Evolutionary conservation across 176 grass and related monocot species (phyloP).

Genomic region (Stipa capillata): DNA sequence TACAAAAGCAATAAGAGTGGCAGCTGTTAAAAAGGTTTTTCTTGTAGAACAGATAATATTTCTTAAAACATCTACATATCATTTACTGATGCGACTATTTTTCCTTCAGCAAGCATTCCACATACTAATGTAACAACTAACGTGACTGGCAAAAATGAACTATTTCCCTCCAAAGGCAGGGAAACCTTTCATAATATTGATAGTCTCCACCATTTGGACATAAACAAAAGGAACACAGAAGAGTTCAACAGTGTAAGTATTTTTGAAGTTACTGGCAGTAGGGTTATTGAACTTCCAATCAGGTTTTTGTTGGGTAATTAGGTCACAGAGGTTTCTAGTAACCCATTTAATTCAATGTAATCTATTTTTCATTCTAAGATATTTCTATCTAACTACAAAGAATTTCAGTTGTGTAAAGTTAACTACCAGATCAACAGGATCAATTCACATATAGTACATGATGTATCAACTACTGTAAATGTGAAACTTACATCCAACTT

Average conservation of each 20-base stretch:
- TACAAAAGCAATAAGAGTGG: not conserved
- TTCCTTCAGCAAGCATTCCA: not conserved
- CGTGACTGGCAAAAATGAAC: not conserved
- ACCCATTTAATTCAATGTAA: not conserved
- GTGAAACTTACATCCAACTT: constrained; percentile 60
- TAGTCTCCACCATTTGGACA: not conserved
- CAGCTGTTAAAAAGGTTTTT: not conserved
- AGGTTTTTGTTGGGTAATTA: not conserved
- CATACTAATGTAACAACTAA: not conserved
- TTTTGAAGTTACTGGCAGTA: not conserved
- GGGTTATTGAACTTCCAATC: not conserved
- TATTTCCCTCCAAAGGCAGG: not conserved
- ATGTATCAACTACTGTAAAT: not conserved
- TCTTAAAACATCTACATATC: not conserved
- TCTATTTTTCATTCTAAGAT: not conserved
- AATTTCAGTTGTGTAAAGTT: not conserved
- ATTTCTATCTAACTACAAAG: not conserved
- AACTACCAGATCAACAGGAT: not conserved
- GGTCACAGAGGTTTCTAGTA: not conserved
- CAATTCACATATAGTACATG: not conserved
- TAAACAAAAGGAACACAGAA: not conserved
- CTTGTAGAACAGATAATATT: not conserved
- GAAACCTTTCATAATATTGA: not conserved
- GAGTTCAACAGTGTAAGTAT: not conserved
- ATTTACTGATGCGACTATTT: not conserved